Conservation (phyloP, 2,329 filamentous ascomycete species). For the Monilinia fructicola region DNA sequence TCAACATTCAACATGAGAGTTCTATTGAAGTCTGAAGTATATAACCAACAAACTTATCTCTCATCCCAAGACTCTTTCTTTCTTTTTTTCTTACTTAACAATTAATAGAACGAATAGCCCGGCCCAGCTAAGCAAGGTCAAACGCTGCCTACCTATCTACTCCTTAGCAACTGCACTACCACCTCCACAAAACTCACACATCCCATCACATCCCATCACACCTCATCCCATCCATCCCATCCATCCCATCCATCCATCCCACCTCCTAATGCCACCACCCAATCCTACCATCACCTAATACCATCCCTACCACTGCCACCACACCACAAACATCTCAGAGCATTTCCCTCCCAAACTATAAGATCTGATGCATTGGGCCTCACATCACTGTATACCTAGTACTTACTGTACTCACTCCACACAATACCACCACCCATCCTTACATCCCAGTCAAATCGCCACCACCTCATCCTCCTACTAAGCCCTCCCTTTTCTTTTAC, state of each 20-base stretch:
- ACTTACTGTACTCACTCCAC: background rate
- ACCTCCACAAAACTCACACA: no score
- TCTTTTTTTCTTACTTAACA: no score
- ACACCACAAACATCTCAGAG: background rate
- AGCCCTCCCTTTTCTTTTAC: background rate
- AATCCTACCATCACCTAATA: no score
- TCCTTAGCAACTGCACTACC: background rate
- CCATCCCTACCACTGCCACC: no score
- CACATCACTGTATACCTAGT: no score
- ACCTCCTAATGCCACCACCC: background rate
- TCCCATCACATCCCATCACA: background rate
- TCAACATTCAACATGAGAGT: no score
- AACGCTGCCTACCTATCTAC: background rate
- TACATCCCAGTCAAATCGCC: background rate
- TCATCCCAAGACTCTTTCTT: no score
- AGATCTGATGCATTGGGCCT: background rate
- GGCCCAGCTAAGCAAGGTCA: background rate
- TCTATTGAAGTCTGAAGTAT: background rate
- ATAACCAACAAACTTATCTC: no score
- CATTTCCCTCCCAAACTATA: background rate
- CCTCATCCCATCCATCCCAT: background rate
- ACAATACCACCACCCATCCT: background rate
- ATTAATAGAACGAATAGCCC: background rate
- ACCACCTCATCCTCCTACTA: slow-evolving; percentile 3
- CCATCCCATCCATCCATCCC: background rate